phyloP scores from a whole-genome alignment of 2,329 filamentous ascomycete species.

The Aspergillus texensis region DNA sequence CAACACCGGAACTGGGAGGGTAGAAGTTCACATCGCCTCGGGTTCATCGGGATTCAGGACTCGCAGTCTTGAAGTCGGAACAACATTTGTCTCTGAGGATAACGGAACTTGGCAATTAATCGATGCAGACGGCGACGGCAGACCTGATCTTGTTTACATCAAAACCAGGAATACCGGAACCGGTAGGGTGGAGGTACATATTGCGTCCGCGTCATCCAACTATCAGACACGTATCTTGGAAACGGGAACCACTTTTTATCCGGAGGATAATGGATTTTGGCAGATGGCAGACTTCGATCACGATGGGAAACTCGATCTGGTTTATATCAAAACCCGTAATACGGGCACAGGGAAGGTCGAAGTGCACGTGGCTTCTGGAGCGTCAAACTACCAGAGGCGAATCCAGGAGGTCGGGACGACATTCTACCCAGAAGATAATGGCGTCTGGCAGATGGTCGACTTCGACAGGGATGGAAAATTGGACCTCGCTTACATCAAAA shows the following conservation, averaged over 20 bases:
- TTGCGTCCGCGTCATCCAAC: constrained; percentile 15
- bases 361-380: constrained; percentile 17
- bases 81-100: constrained; percentile 6
- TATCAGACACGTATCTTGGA: constrained; percentile 62
- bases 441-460: constrained; percentile 18
- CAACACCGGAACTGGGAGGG: constrained; percentile 15
- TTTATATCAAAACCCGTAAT: constrained; percentile 21
- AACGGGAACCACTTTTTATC: constrained; percentile 61
- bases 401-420: constrained; percentile 70
- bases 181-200: constrained; percentile 20
- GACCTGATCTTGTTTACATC: constrained; percentile 16
- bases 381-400: constrained; percentile 46
- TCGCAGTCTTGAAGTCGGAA: constrained; percentile 6
- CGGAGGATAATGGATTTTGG: constrained; percentile 17
- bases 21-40: constrained; percentile 17
- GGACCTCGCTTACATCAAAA: constrained; percentile 20
- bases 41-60: constrained; percentile 2
- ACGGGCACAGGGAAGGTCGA: constrained; percentile 18
- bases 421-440: constrained; percentile 29
- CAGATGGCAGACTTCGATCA: constrained; percentile 16
- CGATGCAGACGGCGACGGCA: not conserved
- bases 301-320: constrained; percentile 16
- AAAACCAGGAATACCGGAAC: constrained; percentile 21
- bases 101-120: constrained; percentile 9
- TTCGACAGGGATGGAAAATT: constrained; percentile 17